Evolutionary conservation across 129 eudicot genomes (phyloP).

Genomic region (Heracleum sosnowskyi): DNA sequence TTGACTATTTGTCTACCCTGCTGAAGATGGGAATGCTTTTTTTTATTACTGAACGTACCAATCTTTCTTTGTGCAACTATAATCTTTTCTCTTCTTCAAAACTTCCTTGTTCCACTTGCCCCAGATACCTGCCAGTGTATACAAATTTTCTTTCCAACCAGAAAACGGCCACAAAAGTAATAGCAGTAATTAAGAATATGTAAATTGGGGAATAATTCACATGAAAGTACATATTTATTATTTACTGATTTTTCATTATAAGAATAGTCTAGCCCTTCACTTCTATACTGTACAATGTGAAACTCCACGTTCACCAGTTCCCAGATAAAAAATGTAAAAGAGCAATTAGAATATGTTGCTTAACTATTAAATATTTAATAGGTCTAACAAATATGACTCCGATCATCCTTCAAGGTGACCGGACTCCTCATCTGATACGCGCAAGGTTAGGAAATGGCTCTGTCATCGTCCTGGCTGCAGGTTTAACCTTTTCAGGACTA

Average conservation of each 20-base stretch:
- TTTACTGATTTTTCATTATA: background rate
- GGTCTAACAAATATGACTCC: background rate
- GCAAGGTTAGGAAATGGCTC: constrained; percentile 54
- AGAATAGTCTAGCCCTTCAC: background rate
- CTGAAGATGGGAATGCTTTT: no score
- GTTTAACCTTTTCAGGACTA: constrained; percentile 29
- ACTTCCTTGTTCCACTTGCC: background rate
- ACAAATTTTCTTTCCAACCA: no score
- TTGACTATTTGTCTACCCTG: no score
- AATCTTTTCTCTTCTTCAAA: no score
- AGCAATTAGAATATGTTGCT: background rate
- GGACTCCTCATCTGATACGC: constrained; percentile 34
- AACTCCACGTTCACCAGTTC: background rate
- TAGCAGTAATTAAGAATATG: background rate
- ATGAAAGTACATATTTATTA: background rate
- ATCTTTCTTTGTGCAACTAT: background rate
- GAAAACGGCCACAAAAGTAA: background rate
- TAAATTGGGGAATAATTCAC: no score
- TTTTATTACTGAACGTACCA: no score
- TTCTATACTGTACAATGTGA: background rate
- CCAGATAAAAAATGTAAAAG: background rate
- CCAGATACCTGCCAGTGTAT: background rate
- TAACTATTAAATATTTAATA: background rate
- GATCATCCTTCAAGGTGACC: background rate
- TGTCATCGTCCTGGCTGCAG: constrained; percentile 13